phyloP scores from a whole-genome alignment of 2,329 filamentous ascomycete species.

The Aspergillus glaucus region DNA sequence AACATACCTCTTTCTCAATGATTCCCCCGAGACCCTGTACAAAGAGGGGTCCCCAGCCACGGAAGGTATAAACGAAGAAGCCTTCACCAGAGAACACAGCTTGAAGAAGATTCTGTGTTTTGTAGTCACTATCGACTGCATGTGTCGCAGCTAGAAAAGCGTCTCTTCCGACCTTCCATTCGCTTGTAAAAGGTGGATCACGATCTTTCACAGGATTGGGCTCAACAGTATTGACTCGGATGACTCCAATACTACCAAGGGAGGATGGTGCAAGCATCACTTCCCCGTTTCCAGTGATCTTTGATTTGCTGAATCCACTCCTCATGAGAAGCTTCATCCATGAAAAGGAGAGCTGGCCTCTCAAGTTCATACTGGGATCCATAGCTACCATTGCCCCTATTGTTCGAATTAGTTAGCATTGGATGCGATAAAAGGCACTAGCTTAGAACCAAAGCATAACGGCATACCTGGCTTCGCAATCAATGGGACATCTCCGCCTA shows the following conservation, averaged over 20 bases:
- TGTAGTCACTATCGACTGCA: conserved; percentile 80
- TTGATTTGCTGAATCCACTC: conserved; percentile 70
- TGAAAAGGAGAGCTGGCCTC: conserved; percentile 75
- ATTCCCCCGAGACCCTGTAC: conserved; percentile 92
- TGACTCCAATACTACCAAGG: conserved; percentile 76
- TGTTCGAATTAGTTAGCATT: background rate
- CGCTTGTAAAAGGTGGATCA: background rate
- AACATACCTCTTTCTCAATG: conserved; percentile 80
- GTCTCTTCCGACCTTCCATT: conserved; percentile 82
- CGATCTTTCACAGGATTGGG: conserved; percentile 36
- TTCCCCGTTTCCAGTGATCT: conserved; percentile 84
- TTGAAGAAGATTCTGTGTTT: conserved; percentile 78
- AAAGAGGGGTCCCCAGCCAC: conserved; percentile 76
- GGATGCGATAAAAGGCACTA: background rate
- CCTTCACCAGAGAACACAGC: conserved; percentile 93
- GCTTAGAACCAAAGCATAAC: background rate
- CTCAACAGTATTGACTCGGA: conserved; percentile 52
- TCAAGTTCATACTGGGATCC: conserved; percentile 79
- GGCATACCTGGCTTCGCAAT: conserved; percentile 66
- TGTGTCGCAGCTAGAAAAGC: conserved; percentile 80
- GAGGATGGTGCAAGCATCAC: conserved; percentile 72
- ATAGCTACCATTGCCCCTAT: conserved; percentile 86
- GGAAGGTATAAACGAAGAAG: conserved; percentile 81
- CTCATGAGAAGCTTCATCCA: conserved; percentile 86
- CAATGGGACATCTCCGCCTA: conserved; percentile 83